Conservation (phyloP, 495 filamentous ascomycete genomes). For the Trichoderma virens region DNA sequence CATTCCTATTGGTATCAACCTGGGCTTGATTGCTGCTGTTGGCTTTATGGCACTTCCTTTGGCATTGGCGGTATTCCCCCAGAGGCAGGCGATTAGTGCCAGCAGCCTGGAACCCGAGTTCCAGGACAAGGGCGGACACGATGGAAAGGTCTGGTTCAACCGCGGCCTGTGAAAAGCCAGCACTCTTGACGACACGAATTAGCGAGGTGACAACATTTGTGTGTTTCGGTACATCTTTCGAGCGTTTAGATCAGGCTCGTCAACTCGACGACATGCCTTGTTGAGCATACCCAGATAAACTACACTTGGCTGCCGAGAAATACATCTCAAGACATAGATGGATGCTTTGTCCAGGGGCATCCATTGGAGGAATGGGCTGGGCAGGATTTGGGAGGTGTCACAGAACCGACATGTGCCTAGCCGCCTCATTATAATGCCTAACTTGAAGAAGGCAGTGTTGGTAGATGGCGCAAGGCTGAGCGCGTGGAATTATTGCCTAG, state of each 20-base stretch:
- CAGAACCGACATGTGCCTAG: no score
- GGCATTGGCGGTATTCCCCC: conserved; percentile 85
- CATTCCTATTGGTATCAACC: conserved; percentile 67
- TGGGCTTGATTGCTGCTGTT: conserved; percentile 74
- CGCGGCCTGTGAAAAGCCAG: conserved; percentile 60
- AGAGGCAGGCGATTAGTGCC: conserved; percentile 71
- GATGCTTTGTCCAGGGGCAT: no score
- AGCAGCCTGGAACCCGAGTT: conserved; percentile 75
- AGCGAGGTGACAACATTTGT: background rate
- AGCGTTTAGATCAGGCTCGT: no score
- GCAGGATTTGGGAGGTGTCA: no score
- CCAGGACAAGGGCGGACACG: conserved; percentile 61
- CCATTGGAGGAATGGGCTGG: no score
- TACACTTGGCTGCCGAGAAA: no score
- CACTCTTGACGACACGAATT: background rate
- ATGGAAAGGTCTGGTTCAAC: conserved; percentile 81
- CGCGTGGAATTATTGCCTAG: background rate
- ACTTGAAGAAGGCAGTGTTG: background rate
- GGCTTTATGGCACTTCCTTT: conserved; percentile 78
- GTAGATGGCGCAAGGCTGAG: conserved; percentile 8
- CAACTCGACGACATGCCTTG: no score
- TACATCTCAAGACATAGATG: no score
- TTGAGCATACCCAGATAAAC: no score
- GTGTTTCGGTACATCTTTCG: no score
- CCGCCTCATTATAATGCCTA: no score